Evolutionary conservation across 306 rosid genomes (phyloP).

Genomic region (Trifolium subterraneum): DNA sequence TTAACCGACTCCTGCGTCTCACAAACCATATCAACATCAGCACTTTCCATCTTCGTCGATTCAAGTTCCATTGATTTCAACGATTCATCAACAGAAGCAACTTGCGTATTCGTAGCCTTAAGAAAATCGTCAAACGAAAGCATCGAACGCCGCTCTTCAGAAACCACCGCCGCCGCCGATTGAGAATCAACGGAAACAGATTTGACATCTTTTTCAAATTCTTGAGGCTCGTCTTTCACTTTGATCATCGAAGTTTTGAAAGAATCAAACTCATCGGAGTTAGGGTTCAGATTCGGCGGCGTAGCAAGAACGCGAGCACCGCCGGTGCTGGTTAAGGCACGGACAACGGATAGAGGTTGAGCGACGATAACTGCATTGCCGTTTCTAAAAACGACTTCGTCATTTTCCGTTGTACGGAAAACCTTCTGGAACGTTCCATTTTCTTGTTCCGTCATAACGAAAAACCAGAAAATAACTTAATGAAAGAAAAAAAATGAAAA

Average conservation of each 20-base stretch:
- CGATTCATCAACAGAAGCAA: slow-evolving; percentile 43
- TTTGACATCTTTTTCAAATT: slow-evolving; percentile 13
- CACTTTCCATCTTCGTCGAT: background rate
- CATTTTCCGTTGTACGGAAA: background rate
- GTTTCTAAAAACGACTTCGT: slow-evolving; percentile 36
- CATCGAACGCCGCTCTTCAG: background rate
- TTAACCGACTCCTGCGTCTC: background rate
- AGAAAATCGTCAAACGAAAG: slow-evolving; percentile 35
- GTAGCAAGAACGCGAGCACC: slow-evolving; percentile 55
- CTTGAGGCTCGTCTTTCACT: slow-evolving; percentile 9
- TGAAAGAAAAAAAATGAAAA: background rate
- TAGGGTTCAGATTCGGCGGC: background rate
- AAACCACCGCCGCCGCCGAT: background rate
- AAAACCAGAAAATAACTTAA: background rate
- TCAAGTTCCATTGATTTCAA: slow-evolving; percentile 23
- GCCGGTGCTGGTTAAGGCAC: slow-evolving; percentile 57
- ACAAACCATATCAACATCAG: background rate
- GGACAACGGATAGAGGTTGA: slow-evolving; percentile 46
- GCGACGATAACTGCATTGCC: slow-evolving; percentile 7
- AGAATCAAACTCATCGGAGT: background rate
- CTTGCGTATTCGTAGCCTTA: slow-evolving; percentile 38
- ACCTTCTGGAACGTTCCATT: slow-evolving; percentile 36
- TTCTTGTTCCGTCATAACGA: background rate
- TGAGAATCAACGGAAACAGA: background rate
- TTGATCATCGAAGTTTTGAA: background rate